Conservation (phyloP, 345 rosid species). For the Brassica incana region DNA sequence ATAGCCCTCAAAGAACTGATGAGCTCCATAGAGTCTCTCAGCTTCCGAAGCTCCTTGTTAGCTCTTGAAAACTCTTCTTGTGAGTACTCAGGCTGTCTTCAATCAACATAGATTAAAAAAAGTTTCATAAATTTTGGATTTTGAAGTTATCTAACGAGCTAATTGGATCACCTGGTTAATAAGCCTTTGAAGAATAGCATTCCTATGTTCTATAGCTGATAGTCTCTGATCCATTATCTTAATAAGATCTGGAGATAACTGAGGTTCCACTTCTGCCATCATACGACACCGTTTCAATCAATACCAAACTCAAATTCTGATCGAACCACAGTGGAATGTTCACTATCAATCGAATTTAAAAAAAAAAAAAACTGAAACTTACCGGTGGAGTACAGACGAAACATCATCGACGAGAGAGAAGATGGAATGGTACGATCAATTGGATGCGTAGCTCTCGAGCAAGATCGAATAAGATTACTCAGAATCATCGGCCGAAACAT, state of each 20-base stretch:
- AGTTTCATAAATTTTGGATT: too few species aligned
- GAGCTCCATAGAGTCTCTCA: conserved; percentile 75
- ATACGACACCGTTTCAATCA: conserved; percentile 5
- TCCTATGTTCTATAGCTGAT: conserved; percentile 65
- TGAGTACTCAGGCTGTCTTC: conserved; percentile 91
- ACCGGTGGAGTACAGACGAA: conserved; percentile 55
- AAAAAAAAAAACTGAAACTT: neutral
- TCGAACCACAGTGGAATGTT: too few species aligned
- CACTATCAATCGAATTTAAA: neutral
- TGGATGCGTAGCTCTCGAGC: conserved; percentile 28
- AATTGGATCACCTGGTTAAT: conserved; percentile 64
- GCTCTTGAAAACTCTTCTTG: conserved; percentile 74
- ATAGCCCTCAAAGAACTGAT: conserved; percentile 61
- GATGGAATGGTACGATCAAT: too few species aligned
- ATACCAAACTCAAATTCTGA: too few species aligned
- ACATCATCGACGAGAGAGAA: conserved; percentile 20
- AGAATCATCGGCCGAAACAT: conserved; percentile 11
- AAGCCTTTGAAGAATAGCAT: conserved; percentile 57
- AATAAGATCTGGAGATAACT: conserved; percentile 66
- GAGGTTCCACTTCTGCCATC: conserved; percentile 52
- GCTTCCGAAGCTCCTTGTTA: conserved; percentile 84
- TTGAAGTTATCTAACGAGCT: too few species aligned
- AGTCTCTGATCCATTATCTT: conserved; percentile 80
- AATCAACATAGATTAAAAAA: conserved; percentile 39
- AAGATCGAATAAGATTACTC: conserved; percentile 37